A percentile compares a stretch with the other conserved stretches of the same genome.
phyloP scores from a whole-genome alignment of 2,329 filamentous ascomycete genomes.

The Aspergillus sp. region DNA sequence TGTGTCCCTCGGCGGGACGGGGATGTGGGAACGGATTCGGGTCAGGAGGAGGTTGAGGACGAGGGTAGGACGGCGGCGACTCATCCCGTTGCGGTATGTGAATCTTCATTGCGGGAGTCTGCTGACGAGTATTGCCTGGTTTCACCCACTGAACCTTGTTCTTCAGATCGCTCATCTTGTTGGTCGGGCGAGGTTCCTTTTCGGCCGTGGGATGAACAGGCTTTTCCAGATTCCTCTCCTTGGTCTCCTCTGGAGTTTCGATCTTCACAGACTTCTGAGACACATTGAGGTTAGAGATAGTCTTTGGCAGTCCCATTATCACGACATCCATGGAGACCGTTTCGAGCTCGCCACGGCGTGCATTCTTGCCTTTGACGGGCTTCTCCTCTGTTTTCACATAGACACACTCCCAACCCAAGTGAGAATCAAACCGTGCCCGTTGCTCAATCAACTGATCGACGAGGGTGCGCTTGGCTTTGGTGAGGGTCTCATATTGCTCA shows the following conservation, averaged over 20 bases:
- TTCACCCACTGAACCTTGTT: conserved; percentile 1
- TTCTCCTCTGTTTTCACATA: conserved; percentile 28
- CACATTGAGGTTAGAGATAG: conserved; percentile 9
- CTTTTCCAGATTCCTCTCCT: conserved; percentile 4
- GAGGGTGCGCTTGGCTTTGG: conserved; percentile 22
- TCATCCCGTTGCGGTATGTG: conserved; percentile 5
- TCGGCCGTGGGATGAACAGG: conserved; percentile 1
- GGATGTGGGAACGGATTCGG: not conserved
- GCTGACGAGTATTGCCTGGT: not conserved
- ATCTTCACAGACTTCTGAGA: conserved; percentile 12
- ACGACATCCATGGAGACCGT: conserved; percentile 30
- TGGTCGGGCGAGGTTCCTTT: conserved; percentile 4
- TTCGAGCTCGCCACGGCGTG: conserved; percentile 22
- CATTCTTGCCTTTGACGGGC: conserved; percentile 20
- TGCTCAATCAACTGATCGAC: conserved; percentile 31
- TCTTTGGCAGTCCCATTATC: conserved; percentile 22
- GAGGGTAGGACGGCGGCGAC: conserved; percentile 3
- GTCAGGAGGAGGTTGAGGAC: not conserved
- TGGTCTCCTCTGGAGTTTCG: conserved; percentile 6
- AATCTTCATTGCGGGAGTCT: not conserved
- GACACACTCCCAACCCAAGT: conserved; percentile 33
- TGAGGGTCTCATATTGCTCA: conserved; percentile 25
- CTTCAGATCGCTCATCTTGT: not conserved
- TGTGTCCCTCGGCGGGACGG: not conserved
- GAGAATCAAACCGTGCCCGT: conserved; percentile 20